Conservation (phyloP, 2,329 filamentous ascomycete genomes). For the Lasiodiplodia gonubiensis region DNA sequence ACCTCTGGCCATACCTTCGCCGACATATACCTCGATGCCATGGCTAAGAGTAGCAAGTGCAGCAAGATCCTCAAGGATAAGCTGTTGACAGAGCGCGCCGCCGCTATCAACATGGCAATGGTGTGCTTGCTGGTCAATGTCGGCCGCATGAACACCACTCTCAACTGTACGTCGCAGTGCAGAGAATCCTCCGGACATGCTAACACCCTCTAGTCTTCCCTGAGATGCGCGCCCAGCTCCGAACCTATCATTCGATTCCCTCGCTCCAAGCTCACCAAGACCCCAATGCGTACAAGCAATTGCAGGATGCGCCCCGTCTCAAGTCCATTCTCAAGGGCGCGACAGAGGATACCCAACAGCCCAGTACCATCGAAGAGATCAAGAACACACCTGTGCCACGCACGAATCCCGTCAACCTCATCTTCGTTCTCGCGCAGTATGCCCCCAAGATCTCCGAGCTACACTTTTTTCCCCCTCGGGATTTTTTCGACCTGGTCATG, state of each 20-base stretch:
- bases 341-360: constrained; percentile 87
- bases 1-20: constrained; percentile 80
- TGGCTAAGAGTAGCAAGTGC: constrained; percentile 98
- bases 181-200: constrained; percentile 18
- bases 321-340: constrained; percentile 98
- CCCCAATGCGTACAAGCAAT: constrained; percentile 93
- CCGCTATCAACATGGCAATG: constrained; percentile 98
- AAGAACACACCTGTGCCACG: constrained; percentile 71
- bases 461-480: constrained; percentile 82
- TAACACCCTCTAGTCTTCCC: constrained; percentile 76
- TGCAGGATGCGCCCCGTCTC: constrained; percentile 92
- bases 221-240: constrained; percentile 96
- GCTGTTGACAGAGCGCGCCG: constrained; percentile 86
- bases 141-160: constrained; percentile 96
- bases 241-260: constrained; percentile 97
- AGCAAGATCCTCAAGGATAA: constrained; percentile 99
- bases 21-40: constrained; percentile 96
- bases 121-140: constrained; percentile 97
- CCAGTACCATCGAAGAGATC: constrained; percentile 81
- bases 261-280: constrained; percentile 95
- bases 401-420: constrained; percentile 95
- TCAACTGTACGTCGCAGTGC: constrained; percentile 74
- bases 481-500: constrained; percentile 98
- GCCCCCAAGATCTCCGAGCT: constrained; percentile 90
- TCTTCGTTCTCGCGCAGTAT: constrained; percentile 90